These are phyloP conservation scores for Ilex aquifolium DNA, from an alignment of 257 asterid genomes.

Conservation along the genomic window DNA sequence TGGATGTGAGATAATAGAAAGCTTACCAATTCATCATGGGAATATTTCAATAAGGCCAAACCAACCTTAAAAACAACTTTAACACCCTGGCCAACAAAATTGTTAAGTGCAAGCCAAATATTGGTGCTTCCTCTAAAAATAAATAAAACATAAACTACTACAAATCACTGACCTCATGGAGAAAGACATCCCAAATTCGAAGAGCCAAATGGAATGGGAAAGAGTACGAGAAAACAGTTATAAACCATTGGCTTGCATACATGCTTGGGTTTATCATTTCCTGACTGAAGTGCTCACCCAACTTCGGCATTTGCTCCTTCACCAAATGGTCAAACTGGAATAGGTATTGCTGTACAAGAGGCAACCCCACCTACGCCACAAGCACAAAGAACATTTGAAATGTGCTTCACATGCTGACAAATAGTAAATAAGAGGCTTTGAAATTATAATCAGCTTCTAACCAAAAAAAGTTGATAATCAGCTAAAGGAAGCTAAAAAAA, in stretches of 20 bases:
- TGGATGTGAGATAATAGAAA: neutral
- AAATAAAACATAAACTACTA: neutral
- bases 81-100: conserved; percentile 55
- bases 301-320: conserved; percentile 65
- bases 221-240: conserved; percentile 89
- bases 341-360: conserved; percentile 96
- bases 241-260: conserved; percentile 99
- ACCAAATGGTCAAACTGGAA: conserved; percentile 74
- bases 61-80: conserved; percentile 88
- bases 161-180: conserved; percentile 63
- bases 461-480: too few species aligned
- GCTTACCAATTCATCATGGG: conserved; percentile 89
- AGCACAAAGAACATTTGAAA: conserved; percentile 10
- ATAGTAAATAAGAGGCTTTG: too few species aligned
- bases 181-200: conserved; percentile 98
- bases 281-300: conserved; percentile 80
- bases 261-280: conserved; percentile 98
- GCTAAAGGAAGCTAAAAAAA: too few species aligned
- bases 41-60: conserved; percentile 77
- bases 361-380: conserved; percentile 80
- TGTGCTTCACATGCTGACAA: neutral
- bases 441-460: too few species aligned
- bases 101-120: conserved; percentile 10
- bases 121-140: conserved; percentile 1
- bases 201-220: conserved; percentile 97